Percentiles rank a stretch among this genome's conserved stretches.
These are phyloP conservation scores for Rosa lucieae DNA, from an alignment of 306 rosid species.

Conservation along the genomic window DNA sequence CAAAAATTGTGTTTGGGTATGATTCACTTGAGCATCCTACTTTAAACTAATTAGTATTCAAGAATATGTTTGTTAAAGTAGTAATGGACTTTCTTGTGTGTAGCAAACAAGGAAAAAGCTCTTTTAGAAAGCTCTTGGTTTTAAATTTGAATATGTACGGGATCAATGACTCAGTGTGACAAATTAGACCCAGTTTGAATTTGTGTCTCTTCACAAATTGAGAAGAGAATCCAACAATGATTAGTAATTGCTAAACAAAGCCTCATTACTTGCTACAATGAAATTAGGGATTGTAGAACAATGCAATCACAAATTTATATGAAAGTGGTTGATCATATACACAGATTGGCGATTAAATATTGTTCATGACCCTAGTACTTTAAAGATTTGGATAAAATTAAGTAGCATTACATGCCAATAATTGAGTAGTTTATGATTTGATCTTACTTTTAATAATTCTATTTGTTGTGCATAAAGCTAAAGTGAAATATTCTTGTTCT, in stretches of 20 bases:
- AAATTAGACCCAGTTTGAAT: constrained; percentile 31
- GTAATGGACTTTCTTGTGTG: neutral
- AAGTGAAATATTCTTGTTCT: constrained; percentile 8
- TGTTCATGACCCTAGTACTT: neutral
- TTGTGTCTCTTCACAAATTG: constrained; percentile 15
- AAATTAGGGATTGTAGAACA: neutral
- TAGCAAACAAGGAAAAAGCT: neutral
- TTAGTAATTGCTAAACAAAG: neutral
- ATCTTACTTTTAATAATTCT: constrained; percentile 16
- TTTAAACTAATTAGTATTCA: neutral
- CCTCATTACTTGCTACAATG: neutral
- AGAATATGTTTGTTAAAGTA: neutral
- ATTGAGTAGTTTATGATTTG: neutral
- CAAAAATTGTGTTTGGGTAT: neutral
- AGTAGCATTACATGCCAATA: neutral
- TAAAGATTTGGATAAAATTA: constrained; percentile 1
- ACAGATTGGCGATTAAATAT: neutral
- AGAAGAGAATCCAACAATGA: constrained; percentile 38
- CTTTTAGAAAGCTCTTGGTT: neutral
- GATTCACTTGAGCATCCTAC: neutral
- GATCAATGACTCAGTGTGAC: constrained; percentile 6
- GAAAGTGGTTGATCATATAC: neutral
- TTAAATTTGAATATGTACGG: constrained; percentile 2
- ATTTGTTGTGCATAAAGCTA: constrained; percentile 6
- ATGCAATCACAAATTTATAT: neutral